Base-by-base conservation (phyloP, 2,329 filamentous ascomycete species). In the Pseudocercospora macadamiae region DNA sequence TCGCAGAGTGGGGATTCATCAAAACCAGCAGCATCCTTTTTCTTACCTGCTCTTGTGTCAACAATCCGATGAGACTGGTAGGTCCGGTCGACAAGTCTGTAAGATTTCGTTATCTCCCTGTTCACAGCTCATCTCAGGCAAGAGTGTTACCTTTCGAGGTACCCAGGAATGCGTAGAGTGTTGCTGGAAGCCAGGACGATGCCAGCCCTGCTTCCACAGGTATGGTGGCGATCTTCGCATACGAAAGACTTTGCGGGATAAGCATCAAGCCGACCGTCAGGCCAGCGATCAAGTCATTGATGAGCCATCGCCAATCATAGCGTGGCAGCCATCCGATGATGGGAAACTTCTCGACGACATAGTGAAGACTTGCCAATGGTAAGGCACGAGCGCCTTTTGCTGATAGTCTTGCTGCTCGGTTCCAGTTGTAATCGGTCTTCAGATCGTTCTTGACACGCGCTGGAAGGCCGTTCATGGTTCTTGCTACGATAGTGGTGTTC, bases 31-130 rank as follows among this genome's bases (percentile, higher is more conserved):
- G n/a, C n/a, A n/a, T n/a, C n/a, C n/a, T n/a, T n/a, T n/a, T n/a
- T n/a, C n/a, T n/a, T n/a, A n/a, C n/a, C 45, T 86, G 84, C 60
- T 87, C 82, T 14, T 84, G 82, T 0, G 85, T 88, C 23, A 88
- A 76, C 1, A 89, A 79, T 6, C 85, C 85, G 57, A 88, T 81
- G 23, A 88, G 81, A 0, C 85, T 87, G 0, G 86, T 89, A 10
- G 86, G 86, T 3, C 86, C 85, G 0, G 82, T 83, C 0, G 84
- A 87, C 3, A 88, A 71, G 70, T 86, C 84, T 85, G 39, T 28
- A 44, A 28, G 18, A 60, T 51, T 12, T 54, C 14, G 63, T 61
- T 26, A 64, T 49, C 14, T 36, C n/a, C n/a, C 37, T 9, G 42
- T 4, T 2, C n/a, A 7, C 23, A 14, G n/a, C 21, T 16, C 3